Percentiles rank a stretch among this genome's conserved stretches.
phyloP scores from a whole-genome alignment of 1,284 basidiomycete genomes.

The Fomitopsis pinicola region DNA sequence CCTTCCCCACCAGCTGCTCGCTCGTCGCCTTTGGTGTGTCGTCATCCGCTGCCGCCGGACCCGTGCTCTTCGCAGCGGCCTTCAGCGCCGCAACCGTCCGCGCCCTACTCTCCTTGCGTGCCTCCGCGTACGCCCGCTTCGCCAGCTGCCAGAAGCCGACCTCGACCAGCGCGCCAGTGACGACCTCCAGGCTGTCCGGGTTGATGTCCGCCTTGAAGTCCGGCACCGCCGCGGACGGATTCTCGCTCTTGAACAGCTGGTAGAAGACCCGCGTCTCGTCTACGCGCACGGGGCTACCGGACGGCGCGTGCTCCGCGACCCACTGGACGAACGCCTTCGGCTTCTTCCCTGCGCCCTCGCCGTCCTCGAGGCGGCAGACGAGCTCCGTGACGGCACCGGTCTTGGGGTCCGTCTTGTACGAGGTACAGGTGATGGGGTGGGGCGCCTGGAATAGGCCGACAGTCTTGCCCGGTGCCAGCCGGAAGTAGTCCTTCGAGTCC shows the following conservation, averaged over 20 bases:
- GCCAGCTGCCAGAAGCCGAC: constrained; percentile 87
- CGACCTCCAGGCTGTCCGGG: constrained; percentile 73
- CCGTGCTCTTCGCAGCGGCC: constrained; percentile 35
- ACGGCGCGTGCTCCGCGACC: constrained; percentile 84
- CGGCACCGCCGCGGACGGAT: constrained; percentile 67
- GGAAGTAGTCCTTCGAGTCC: constrained; percentile 96
- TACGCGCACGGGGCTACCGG: constrained; percentile 77
- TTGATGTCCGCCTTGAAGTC: constrained; percentile 82
- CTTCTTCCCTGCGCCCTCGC: constrained; percentile 58
- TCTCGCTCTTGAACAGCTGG: constrained; percentile 91
- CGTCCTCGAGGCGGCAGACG: constrained; percentile 75
- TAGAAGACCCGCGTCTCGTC: constrained; percentile 93
- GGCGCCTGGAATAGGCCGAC: constrained; percentile 98
- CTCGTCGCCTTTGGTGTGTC: constrained; percentile 68
- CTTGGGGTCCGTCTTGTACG: constrained; percentile 72
- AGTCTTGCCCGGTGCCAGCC: constrained; percentile 94
- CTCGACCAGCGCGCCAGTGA: constrained; percentile 83
- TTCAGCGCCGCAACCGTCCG: constrained; percentile 64
- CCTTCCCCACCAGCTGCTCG: constrained; percentile 86
- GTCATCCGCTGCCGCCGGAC: constrained; percentile 25
- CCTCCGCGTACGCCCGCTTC: constrained; percentile 62
- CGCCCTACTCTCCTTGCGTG: constrained; percentile 60
- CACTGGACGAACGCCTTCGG: constrained; percentile 98
- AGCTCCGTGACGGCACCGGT: constrained; percentile 80
- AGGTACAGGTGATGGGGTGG: constrained; percentile 90